Evolutionary conservation across 305 asterid species (phyloP), one percentile per base, ranked within the genome.

Genomic region (Fraxinus paxiana): DNA sequence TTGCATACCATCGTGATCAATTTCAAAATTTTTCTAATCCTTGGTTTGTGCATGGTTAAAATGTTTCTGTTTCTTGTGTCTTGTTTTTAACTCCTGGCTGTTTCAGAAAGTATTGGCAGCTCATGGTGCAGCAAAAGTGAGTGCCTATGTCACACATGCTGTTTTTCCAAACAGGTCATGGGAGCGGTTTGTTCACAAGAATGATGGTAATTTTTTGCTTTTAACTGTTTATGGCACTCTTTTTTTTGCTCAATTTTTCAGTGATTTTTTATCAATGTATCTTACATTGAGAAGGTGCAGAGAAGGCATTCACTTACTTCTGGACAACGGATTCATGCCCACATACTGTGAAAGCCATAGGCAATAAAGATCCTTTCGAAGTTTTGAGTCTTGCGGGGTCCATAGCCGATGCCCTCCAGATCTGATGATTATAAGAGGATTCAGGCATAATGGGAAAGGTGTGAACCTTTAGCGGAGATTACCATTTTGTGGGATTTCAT

Each of bases 241-340:
- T 5, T 51, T 51, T 67, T 67, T 8, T 0, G 22, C 22, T 20
- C 75, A 10, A 10, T 73, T 73, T 6, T 35, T 22, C 4, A 1
- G 1, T 81, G 76, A 35, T 76, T 75, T 46, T 75, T 81, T 28
- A 17, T 41, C 10, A 0, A 63, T 43, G 54, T 73, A 5, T 6
- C 59, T 84, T 83, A 65, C 33, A 31, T 82, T 79, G 31, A 76
- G 48, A 56, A 79, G 90, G 78, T 13, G 79, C 83, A 33, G 91
- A 73, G 84, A 90, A 88, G 80, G 98, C 93, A 2, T 92, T 96
- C 83, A 38, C 95, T 46, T 89, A 92, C 88, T 94, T 96, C 77
- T 96, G 98, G 99, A 92, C 92, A 82, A 94, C 96, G 0, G 99
- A 96, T 86, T 96, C 99, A 0, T 96, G 99, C 83, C 94, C 98